Base-by-base conservation (phyloP, 2,329 filamentous ascomycete species). In the Elsinoe arachidis region DNA sequence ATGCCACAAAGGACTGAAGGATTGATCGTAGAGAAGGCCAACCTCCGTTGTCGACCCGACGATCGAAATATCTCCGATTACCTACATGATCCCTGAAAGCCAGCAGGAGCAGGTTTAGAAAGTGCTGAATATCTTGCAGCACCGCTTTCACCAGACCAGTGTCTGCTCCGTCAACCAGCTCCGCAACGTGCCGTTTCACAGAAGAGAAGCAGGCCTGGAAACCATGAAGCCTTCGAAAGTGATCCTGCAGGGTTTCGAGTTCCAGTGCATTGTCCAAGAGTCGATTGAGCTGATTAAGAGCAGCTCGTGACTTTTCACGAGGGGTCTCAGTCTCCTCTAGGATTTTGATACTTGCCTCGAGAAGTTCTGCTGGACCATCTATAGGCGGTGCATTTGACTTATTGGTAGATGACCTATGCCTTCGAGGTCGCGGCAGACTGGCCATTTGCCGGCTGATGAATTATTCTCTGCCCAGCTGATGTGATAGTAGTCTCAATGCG, bases 1-100 rank as follows among this genome's bases (percentile, higher is more conserved):
- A 46, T 12, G 12, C 41, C 2, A 26, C 26, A 23, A 46, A 46
- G 6, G 41, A 46, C 10, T 23, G 41, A 73, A 91, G 80, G 5
- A 81, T 82, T 67, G 88, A 82, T 66, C 93, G 85, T 56, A 96
- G 70, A 6, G 84, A 81, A 62, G 84, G 79, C 85, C 90, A 95
- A 2, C 92, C 90, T 58, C 85, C 87, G 19, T 82, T 84, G 59
- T 88, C 81, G 30, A 95, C 83, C 63, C 83, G 80, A 63, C 84
- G 85, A 59, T 83, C 81, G 69, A 97, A 97, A 74, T 92, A 96
- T 64, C 88, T 83, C 66, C 86, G 82, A 72, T 97, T 99, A 17
- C 91, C 92, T 47, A 86, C 79, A 70, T 97, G 90, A 46, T 84
- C 83, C 56, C 83, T 81, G 62, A 99, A 80, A 12, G 84, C 84